Evolutionary conservation across 306 rosid species (phyloP), one percentile per base, ranked within the genome.

Genomic region (Nissolia schottii): DNA sequence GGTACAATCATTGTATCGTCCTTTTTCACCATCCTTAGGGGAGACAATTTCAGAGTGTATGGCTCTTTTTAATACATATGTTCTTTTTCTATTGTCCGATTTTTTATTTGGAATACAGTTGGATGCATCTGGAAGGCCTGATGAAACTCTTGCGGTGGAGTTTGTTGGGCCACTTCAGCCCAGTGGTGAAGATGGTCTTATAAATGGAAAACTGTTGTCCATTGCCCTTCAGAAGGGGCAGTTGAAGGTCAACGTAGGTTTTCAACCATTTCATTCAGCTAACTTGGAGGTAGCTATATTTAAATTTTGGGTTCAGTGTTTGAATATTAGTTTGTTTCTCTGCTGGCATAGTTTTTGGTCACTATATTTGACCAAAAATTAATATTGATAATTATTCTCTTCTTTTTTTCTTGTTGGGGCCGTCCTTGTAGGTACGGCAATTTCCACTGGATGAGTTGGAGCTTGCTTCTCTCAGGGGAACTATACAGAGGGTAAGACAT

Each of bases 371-470:
- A 48, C 35, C 50, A 60, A 5, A 59, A 34, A 27, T 37, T 43
- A 41, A 41, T 31, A 25, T 43, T 58, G 54, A 74, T 35, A 46
- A 45, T 32, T 45, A 28, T 50, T 51, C 8, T 79, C 43, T 70
- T 64, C 20, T 12, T 23, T 56, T 62, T 60, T 38, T 19, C 58
- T 67, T 79, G 8, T 28, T 6, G 34, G 46, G 62, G 77, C 11
- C 9, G 41, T 67, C 71, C 82, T 45, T 67, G 41, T 79, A 92
- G 97, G 58, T 92, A 54, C 90, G 90, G 22, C 80, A 92, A 76
- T 82, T 92, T 79, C 98, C 96, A 24, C 92, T 92, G 31, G 94
- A 92, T 70, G 98, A 89, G 70, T 76, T 92, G 89, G 98, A 89
- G 80, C 84, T 92, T 77, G 94, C 94, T 80, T 92, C 98, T 41